Conservation (phyloP, 805 yeast species). For the Saccharomycopsis malanga region DNA sequence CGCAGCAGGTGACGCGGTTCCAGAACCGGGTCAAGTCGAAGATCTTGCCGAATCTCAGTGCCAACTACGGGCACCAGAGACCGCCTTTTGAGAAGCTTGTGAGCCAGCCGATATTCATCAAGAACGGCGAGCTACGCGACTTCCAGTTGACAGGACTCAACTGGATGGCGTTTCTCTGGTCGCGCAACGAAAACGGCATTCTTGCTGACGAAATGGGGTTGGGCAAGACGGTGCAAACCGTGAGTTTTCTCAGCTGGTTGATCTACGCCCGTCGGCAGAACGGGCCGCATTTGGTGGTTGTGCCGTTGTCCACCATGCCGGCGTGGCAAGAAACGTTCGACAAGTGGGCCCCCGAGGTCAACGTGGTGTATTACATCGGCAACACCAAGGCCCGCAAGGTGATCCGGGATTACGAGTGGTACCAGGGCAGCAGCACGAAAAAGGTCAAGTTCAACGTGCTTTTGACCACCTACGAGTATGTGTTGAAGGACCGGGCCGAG, state of each 20-base stretch:
- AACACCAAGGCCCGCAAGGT: conserved; percentile 78
- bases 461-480: conserved; percentile 93
- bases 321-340: conserved; percentile 99
- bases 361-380: conserved; percentile 89
- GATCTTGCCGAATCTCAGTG: conserved; percentile 74
- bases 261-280: conserved; percentile 92
- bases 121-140: conserved; percentile 88
- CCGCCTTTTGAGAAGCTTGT: conserved; percentile 86
- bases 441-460: conserved; percentile 88
- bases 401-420: conserved; percentile 82
- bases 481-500: conserved; percentile 77
- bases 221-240: conserved; percentile 97
- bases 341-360: conserved; percentile 94
- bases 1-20: conserved; percentile 73
- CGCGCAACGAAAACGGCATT: conserved; percentile 94
- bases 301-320: conserved; percentile 91
- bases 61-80: conserved; percentile 65
- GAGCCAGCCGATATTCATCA: conserved; percentile 82
- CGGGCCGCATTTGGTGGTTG: conserved; percentile 96
- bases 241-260: conserved; percentile 89
- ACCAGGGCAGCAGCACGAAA: conserved; percentile 45
- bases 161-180: conserved; percentile 99
- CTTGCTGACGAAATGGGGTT: conserved; percentile 98
- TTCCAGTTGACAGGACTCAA: conserved; percentile 96
- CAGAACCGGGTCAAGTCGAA: conserved; percentile 78